Evolutionary conservation across 2,329 filamentous ascomycete species (phyloP).

Genomic region (Orbilia oligospora): DNA sequence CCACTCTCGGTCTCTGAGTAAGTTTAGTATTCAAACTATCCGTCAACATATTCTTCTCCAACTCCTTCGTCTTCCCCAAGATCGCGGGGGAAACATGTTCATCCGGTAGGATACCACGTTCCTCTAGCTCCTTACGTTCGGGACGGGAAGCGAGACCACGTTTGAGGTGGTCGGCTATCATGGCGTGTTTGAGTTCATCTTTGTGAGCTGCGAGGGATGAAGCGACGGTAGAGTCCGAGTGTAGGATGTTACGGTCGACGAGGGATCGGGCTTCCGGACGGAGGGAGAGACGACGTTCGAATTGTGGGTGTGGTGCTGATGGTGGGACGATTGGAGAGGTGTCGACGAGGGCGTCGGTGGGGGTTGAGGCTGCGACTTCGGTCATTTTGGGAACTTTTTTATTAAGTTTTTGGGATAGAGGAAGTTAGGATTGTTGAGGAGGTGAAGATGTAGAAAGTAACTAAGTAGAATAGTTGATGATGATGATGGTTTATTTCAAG

Average conservation of each 20-base stretch:
- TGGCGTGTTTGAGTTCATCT: constrained; percentile 63
- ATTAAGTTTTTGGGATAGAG: neutral
- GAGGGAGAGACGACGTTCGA: constrained; percentile 54
- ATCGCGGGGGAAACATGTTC: constrained; percentile 62
- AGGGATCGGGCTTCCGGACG: constrained; percentile 53
- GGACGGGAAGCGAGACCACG: constrained; percentile 62
- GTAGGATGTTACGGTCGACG: constrained; percentile 59
- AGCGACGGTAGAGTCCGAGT: constrained; percentile 13
- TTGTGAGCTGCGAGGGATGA: constrained; percentile 21
- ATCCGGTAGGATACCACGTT: constrained; percentile 64
- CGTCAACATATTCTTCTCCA: constrained; percentile 64
- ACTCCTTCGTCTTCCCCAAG: constrained; percentile 62
- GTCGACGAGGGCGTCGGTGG: constrained; percentile 30
- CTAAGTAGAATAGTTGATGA: too few relatives aligned
- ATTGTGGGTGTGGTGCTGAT: constrained; percentile 26
- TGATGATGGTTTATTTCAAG: too few relatives aligned
- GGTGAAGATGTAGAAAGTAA: neutral
- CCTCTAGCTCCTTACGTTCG: constrained; percentile 63
- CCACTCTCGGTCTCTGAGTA: constrained; percentile 62
- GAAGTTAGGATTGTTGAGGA: constrained; percentile 2
- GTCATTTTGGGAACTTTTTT: constrained; percentile 33
- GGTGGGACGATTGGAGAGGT: constrained; percentile 43
- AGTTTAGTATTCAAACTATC: constrained; percentile 64
- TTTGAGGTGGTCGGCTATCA: constrained; percentile 63
- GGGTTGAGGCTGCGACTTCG: constrained; percentile 29